Conservation (phyloP, 2,329 filamentous ascomycete genomes). For the Verticillium dahliae region DNA sequence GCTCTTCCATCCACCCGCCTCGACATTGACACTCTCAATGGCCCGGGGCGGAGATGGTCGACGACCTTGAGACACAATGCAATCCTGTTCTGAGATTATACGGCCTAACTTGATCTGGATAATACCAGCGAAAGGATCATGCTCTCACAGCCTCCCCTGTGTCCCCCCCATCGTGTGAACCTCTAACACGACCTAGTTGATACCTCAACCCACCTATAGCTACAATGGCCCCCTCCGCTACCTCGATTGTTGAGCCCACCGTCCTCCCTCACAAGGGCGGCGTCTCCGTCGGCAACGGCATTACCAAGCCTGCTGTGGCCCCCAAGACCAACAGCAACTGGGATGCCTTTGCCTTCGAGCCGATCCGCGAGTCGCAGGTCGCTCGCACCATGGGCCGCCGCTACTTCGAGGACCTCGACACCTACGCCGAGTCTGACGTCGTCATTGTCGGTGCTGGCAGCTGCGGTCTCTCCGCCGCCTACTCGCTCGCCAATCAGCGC, state of each 20-base stretch:
- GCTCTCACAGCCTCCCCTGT: conserved; percentile 49
- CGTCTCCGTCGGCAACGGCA: conserved; percentile 57
- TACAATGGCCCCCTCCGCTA: conserved; percentile 69
- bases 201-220: conserved; percentile 18
- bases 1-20: not conserved
- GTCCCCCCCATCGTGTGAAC: conserved; percentile 11
- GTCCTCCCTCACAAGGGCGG: conserved; percentile 47
- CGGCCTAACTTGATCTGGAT: conserved; percentile 97
- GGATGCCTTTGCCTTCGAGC: conserved; percentile 75
- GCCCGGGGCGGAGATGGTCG: not conserved
- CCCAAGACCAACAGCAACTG: conserved; percentile 51
- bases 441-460: conserved; percentile 90
- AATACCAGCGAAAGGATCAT: conserved; percentile 99
- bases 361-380: conserved; percentile 87
- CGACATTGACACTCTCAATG: not conserved
- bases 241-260: conserved; percentile 34
- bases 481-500: conserved; percentile 74
- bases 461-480: conserved; percentile 79
- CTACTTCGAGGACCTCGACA: conserved; percentile 87
- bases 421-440: conserved; percentile 85
- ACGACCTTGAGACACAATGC: not conserved
- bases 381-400: conserved; percentile 89
- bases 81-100: conserved; percentile 67
- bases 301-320: conserved; percentile 17
- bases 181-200: not conserved